These are phyloP conservation scores for Ustilago loliicola DNA, from an alignment of 1,284 basidiomycete genomes.

Conservation along the genomic window DNA sequence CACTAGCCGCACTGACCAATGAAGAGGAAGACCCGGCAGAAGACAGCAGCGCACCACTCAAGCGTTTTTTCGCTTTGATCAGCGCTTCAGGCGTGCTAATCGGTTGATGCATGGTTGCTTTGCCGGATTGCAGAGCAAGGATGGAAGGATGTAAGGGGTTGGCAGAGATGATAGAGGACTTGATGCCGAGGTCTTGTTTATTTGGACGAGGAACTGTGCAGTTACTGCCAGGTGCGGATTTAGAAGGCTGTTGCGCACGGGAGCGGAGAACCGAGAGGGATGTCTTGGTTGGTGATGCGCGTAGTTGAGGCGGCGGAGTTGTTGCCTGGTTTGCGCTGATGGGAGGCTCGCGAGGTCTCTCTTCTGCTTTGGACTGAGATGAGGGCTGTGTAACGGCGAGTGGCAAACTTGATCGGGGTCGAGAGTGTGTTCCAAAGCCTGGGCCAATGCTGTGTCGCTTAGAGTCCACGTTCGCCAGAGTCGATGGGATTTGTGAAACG, in stretches of 20 bases:
- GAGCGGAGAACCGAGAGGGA: constrained; percentile 26
- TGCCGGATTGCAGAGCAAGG: constrained; percentile 27
- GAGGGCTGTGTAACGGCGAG: constrained; percentile 22
- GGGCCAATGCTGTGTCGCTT: constrained; percentile 25
- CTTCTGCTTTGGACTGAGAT: constrained; percentile 7
- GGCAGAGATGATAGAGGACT: constrained; percentile 35
- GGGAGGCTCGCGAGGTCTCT: no score
- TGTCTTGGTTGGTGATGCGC: constrained; percentile 18
- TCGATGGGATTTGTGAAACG: not conserved
- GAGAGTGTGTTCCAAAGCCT: not conserved
- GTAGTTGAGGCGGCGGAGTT: not conserved
- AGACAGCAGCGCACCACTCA: constrained; percentile 33
- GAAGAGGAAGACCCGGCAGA: constrained; percentile 20
- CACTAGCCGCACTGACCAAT: not conserved
- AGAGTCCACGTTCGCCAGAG: not conserved
- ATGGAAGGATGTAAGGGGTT: constrained; percentile 43
- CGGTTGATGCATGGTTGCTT: constrained; percentile 21
- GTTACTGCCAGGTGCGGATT: no score
- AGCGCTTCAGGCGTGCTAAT: constrained; percentile 50
- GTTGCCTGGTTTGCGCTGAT: no score
- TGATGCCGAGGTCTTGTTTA: constrained; percentile 37
- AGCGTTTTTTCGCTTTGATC: constrained; percentile 43
- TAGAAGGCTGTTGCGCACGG: constrained; percentile 12
- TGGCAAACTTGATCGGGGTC: constrained; percentile 29
- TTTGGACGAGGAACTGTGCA: constrained; percentile 4